A percentile compares a stretch with the other conserved stretches of the same genome.
Evolutionary conservation across 345 rosid genomes (phyloP).

Genomic region (Pistacia vera): DNA sequence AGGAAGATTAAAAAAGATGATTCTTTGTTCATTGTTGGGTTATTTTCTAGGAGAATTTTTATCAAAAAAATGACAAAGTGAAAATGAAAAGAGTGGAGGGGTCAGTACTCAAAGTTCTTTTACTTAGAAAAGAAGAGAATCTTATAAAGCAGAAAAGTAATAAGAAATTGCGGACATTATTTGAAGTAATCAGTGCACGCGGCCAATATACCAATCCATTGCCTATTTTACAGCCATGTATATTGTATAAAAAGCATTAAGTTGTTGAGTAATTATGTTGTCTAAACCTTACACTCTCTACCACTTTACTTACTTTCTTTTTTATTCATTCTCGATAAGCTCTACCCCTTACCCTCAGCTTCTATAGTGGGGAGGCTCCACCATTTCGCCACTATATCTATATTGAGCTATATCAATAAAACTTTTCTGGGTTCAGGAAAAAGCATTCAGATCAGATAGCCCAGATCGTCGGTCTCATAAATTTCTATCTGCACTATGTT

Average conservation of each 20-base stretch:
- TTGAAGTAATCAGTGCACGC: constrained; percentile 32
- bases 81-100: constrained; percentile 22
- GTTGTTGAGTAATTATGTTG: not conserved
- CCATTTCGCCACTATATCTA: not conserved
- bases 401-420: not conserved
- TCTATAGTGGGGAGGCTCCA: constrained; percentile 13
- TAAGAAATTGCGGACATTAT: constrained; percentile 22
- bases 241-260: not conserved
- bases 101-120: constrained; percentile 28
- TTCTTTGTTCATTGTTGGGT: not conserved
- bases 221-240: not conserved
- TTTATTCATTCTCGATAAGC: not conserved
- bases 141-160: constrained; percentile 37
- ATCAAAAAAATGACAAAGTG: not conserved
- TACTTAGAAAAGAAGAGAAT: constrained; percentile 38
- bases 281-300: not conserved
- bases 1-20: not conserved
- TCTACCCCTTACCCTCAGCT: constrained; percentile 4
- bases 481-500: too few relatives aligned
- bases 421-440: not conserved
- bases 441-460: constrained; percentile 15
- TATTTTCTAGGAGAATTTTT: not conserved
- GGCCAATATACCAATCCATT: constrained; percentile 9
- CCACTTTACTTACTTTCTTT: not conserved
- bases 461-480: not conserved